Conservation (phyloP, 2,329 filamentous ascomycete genomes). For the Fusarium mangiferae region DNA sequence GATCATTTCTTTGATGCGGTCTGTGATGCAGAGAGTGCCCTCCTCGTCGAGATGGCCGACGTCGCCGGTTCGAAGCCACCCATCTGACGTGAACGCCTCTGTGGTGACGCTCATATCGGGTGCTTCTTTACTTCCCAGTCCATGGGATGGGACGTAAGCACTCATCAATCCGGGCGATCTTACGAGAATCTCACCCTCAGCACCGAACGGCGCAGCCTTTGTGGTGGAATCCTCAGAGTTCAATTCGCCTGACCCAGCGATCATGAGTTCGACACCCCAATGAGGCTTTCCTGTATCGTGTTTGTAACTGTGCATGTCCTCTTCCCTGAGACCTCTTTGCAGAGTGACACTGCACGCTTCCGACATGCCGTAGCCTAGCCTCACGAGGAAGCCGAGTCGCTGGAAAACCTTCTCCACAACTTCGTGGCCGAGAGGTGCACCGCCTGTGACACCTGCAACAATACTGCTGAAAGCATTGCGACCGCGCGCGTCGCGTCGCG, state of each 20-base stretch:
- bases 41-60: conserved; percentile 68
- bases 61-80: conserved; percentile 79
- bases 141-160: conserved; percentile 72
- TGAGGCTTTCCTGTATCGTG: conserved; percentile 75
- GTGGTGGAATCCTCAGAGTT: conserved; percentile 46
- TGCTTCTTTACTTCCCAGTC: conserved; percentile 38
- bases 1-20: conserved; percentile 76
- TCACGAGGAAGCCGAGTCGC: conserved; percentile 60
- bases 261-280: conserved; percentile 72
- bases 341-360: conserved; percentile 74
- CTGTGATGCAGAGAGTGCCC: conserved; percentile 72
- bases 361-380: conserved; percentile 80
- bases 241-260: conserved; percentile 61
- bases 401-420: conserved; percentile 69
- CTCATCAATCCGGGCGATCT: conserved; percentile 72
- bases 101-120: conserved; percentile 52
- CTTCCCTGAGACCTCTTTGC: conserved; percentile 65
- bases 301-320: conserved; percentile 55
- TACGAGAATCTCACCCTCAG: conserved; percentile 73
- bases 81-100: conserved; percentile 60
- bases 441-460: conserved; percentile 65
- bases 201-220: conserved; percentile 54
- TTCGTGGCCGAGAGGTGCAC: conserved; percentile 69
- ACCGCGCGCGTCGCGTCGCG: conserved; percentile 54
- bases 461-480: conserved; percentile 69